Evolutionary conservation across 768 basidiomycete species (phyloP).

Genomic region (Lentinula guzmanii): DNA sequence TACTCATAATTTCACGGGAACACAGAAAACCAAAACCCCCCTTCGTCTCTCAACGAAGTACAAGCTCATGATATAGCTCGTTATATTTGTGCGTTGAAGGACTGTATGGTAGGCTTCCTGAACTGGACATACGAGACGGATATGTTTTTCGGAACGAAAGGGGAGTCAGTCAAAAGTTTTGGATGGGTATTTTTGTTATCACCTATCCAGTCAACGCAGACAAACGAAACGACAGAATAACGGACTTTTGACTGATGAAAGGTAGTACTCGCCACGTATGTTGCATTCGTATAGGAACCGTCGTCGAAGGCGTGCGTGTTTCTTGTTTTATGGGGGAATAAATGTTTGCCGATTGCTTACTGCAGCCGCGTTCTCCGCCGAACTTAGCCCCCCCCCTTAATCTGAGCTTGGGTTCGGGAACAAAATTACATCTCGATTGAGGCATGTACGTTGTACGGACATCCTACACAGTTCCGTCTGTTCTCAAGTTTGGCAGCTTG

Average conservation of each 20-base stretch:
- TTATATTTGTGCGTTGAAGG: slow-evolving; percentile 47
- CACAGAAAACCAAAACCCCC: not conserved
- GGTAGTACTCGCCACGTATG: not conserved
- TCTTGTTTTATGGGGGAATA: no score
- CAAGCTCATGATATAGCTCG: not conserved
- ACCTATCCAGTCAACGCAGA: not conserved
- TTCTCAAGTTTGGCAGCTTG: not conserved
- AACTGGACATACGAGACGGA: slow-evolving; percentile 65
- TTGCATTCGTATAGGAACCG: not conserved
- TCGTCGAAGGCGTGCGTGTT: no score
- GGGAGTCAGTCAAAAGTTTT: slow-evolving; percentile 50
- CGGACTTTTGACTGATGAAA: not conserved
- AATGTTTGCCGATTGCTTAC: no score
- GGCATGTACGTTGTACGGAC: not conserved
- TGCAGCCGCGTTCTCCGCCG: no score
- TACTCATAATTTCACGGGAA: not conserved
- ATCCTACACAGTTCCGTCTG: no score
- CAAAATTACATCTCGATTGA: not conserved
- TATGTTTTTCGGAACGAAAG: slow-evolving; percentile 51
- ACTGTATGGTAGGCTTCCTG: slow-evolving; percentile 51
- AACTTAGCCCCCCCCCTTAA: no score
- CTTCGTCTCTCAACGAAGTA: not conserved
- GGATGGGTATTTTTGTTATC: slow-evolving; percentile 52
- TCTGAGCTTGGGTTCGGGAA: not conserved
- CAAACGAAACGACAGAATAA: not conserved